Evolutionary conservation across 1,139 yeast species (phyloP), one percentile per base, ranked within the genome.

Genomic region (Blastobotrys malaysiensis): DNA sequence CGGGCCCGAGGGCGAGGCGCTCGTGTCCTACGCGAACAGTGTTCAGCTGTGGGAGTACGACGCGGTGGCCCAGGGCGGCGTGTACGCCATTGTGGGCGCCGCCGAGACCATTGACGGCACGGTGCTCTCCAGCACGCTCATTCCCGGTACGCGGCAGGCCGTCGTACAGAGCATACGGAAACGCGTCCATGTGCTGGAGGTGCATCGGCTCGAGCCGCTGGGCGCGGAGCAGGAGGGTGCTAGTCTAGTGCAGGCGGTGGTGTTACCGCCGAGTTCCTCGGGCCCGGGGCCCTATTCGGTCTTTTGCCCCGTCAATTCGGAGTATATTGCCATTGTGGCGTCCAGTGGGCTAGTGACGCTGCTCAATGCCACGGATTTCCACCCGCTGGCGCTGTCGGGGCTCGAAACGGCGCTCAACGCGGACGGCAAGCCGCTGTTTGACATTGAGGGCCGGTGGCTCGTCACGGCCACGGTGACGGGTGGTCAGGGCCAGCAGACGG

Each of bases 391-490:
- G 5, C 50, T 64, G 7, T 55, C 64, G 3, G 67, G 65, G 9
- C 51, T 66, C 22, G 64, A 62, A 47, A 60, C 65, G 1, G 57
- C 49, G 9, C 11, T 49, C 44, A 52, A 49, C 11, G 50, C 50
- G 5, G 63, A 63, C 24, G 65, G 65, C 14, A 24, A 51, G 45
- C 69, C 69, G 1, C 52, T 66, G 16, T 52, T 66, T 19, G 66
- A 61, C 51, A 21, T 66, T 2, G 52, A 55, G 31, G 69, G 63
- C 13, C 51, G 69, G 18, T 66, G 69, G 69, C 55, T 66, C 24
- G 68, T 59, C 4, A 56, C 55, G 22, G 54, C 59, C 9, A 65
- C 66, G 4, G 55, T 56, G 46, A 49, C 50, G 31, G 36, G 46
- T 7, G 26, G 36, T 20, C 21, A 48, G 43, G 36, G 26, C 5